Evolutionary conservation across 2,329 filamentous ascomycete genomes (phyloP).

Genomic region (Fusarium sp.): DNA sequence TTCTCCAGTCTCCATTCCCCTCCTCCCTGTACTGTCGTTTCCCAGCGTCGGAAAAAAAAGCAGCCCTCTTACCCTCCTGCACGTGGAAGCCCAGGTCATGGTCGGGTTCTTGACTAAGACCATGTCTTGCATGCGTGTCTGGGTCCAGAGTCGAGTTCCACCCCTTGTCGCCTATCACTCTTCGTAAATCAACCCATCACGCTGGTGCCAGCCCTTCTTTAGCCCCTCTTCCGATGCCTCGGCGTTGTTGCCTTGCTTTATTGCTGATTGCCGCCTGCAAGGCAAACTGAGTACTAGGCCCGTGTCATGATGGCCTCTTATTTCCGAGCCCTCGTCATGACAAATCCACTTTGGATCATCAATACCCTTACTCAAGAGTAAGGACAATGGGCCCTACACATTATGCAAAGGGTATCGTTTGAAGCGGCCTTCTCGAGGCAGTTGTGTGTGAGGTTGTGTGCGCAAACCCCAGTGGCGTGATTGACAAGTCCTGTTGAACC

Average conservation of each 20-base stretch:
- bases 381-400: conserved; percentile 43
- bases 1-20: not conserved
- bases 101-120: conserved; percentile 14
- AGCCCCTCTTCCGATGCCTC: conserved; percentile 2
- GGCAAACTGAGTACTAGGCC: not conserved
- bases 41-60: not conserved
- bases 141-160: conserved; percentile 13
- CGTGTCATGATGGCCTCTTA: conserved; percentile 1
- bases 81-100: conserved; percentile 24
- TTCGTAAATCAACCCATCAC: conserved; percentile 19
- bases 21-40: not conserved
- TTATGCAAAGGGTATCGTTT: conserved; percentile 39
- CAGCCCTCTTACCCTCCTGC: not conserved
- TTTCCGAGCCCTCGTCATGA: not conserved
- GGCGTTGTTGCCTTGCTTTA: not conserved
- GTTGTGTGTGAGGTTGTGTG: conserved; percentile 41
- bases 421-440: conserved; percentile 36
- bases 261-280: not conserved
- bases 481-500: conserved; percentile 28
- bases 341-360: not conserved
- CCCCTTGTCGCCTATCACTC: conserved; percentile 16
- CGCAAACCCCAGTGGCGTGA: conserved; percentile 40
- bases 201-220: conserved; percentile 6
- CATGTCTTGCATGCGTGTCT: conserved; percentile 27
- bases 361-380: not conserved